phyloP scores from a whole-genome alignment of 495 filamentous ascomycete genomes.

The Penicillium odoratum region DNA sequence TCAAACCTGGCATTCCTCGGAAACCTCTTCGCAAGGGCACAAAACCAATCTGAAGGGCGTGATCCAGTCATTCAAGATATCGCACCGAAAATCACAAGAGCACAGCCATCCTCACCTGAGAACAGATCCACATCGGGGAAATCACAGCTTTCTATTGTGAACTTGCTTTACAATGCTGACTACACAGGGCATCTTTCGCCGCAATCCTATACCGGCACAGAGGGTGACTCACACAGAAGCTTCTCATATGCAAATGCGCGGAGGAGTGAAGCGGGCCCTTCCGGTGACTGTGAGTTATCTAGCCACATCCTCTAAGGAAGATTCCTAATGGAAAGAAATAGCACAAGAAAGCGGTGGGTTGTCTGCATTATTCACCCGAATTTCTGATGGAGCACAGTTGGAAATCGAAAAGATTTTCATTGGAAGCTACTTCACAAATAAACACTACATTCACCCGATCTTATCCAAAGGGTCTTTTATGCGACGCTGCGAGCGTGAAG shows the following conservation, averaged over 20 bases:
- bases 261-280: not conserved
- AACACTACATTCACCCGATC: constrained; percentile 29
- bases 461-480: constrained; percentile 25
- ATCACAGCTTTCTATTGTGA: constrained; percentile 27
- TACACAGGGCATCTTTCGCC: constrained; percentile 19
- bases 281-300: not conserved
- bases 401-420: constrained; percentile 33
- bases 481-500: constrained; percentile 24
- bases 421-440: constrained; percentile 29
- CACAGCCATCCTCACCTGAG: not conserved
- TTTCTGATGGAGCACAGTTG: constrained; percentile 17
- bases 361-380: constrained; percentile 4
- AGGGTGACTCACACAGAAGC: not conserved
- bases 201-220: constrained; percentile 5
- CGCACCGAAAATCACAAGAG: not conserved
- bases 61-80: not conserved
- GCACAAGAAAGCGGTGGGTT: not conserved
- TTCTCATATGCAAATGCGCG: not conserved
- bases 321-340: not conserved
- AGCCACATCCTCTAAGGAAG: not conserved
- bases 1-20: constrained; percentile 29
- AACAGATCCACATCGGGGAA: constrained; percentile 8
- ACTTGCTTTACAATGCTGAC: constrained; percentile 26
- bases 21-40: constrained; percentile 25
- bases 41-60: constrained; percentile 17